Base-by-base conservation (phyloP, 257 asterid species). In the Ehretia macrophylla region DNA sequence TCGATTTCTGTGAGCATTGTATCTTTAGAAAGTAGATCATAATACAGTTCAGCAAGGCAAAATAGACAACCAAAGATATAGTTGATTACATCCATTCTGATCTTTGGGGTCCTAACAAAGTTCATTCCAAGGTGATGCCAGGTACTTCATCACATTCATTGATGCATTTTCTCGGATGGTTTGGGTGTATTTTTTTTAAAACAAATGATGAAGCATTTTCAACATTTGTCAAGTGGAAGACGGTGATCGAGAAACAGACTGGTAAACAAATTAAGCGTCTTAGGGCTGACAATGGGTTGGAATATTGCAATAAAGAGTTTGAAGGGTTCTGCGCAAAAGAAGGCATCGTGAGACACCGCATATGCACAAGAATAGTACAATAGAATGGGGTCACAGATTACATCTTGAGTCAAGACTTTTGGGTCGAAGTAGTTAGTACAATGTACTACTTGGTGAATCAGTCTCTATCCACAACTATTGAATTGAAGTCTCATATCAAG, bases 11-110 rank as follows among this genome's bases (percentile, higher is more conserved):
- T 9, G 37, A 17, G 6, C 16, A 71, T 17, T 17, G 87, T 87
- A 69, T 96, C 96, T 70, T 74, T 55, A 66, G 59, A 4, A 55
- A 55, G 44, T 13, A 55, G 5, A 37, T 1, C 4, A 55, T 10
- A 9, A 10, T 55, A 12, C 23, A 45, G 53, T 59, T 59, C 40
- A 23, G 40, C n/a, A 12, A 10, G 14, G 40, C n/a, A 3, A 14
- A 3, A 0, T 18, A 59, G 5, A 44, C 19, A 1, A 8, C 64
- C 11, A 59, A 5, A 0, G 21, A 10, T 1, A 19, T 8, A 3
- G 4, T 59, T 40, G 19, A 59, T 0, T 59, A 59, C 21, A 17
- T 59, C 20, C 40, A 59, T 14, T 44, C 21, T 17, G 19, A 55
- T 32, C 16, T 55, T 4, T 59, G 54, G 40, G 54, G 64, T 11